These are phyloP conservation scores for Fraxinus anomala DNA, from an alignment of 257 asterid genomes.

Conservation along the genomic window DNA sequence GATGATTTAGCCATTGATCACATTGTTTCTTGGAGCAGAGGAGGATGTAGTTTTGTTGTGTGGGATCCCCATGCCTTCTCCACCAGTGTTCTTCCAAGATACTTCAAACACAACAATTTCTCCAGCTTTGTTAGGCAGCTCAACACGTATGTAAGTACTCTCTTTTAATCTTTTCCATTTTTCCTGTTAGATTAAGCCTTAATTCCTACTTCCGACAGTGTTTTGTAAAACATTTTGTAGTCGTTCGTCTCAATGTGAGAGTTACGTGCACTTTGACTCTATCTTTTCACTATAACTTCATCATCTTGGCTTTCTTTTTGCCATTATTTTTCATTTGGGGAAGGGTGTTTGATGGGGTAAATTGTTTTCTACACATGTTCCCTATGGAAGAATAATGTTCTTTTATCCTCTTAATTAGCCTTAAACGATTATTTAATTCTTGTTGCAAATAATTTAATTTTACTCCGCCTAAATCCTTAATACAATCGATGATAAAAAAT, in stretches of 20 bases:
- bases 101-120: conserved; percentile 50
- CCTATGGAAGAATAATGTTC: too few species aligned
- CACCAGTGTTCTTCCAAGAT: conserved; percentile 34
- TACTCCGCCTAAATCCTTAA: too few species aligned
- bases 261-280: neutral
- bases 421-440: neutral
- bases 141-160: conserved; percentile 46
- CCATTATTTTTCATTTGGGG: neutral
- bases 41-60: conserved; percentile 47
- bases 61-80: conserved; percentile 51
- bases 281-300: too few species aligned
- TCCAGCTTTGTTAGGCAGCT: conserved; percentile 52
- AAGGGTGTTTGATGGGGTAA: neutral
- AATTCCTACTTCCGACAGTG: neutral
- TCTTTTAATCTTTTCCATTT: neutral
- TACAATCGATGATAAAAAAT: too few species aligned
- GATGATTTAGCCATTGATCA: conserved; percentile 37
- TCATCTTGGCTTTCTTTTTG: neutral
- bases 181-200: neutral
- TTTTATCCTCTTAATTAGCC: neutral
- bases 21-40: conserved; percentile 50
- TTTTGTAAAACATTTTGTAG: neutral
- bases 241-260: neutral
- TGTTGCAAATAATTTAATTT: neutral
- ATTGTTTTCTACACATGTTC: neutral